These are phyloP conservation scores for Poteriospumella lacustris DNA, from an alignment of 108 stramenopile species.

Conservation along the genomic window DNA sequence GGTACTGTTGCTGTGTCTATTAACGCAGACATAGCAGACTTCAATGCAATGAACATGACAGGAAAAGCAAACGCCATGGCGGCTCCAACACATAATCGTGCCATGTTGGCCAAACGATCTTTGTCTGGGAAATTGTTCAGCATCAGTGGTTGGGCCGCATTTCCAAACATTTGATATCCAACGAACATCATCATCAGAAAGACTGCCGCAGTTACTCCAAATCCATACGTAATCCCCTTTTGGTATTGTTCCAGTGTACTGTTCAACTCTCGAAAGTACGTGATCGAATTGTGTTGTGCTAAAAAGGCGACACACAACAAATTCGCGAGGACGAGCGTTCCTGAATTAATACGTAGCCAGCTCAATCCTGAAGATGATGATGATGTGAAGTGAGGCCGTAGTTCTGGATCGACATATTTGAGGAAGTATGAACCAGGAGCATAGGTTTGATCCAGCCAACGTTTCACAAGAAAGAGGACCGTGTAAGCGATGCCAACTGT, in stretches of 20 bases:
- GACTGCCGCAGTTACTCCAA: not conserved
- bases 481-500: not conserved
- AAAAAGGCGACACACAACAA: conserved; percentile 48
- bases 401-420: too few species aligned
- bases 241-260: conserved; percentile 32
- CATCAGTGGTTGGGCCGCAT: conserved; percentile 36
- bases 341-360: conserved; percentile 35
- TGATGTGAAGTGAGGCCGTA: too few species aligned
- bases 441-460: not conserved
- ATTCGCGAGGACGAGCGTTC: conserved; percentile 42
- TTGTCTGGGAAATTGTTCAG: conserved; percentile 45
- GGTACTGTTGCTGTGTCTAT: too few species aligned
- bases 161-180: conserved; percentile 41
- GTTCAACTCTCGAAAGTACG: conserved; percentile 46
- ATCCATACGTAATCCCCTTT: conserved; percentile 29
- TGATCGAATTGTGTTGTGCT: conserved; percentile 44
- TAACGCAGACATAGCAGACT: not conserved
- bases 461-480: not conserved
- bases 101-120: not conserved
- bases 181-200: conserved; percentile 30
- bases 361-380: too few species aligned
- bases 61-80: not conserved
- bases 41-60: not conserved
- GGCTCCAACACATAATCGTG: not conserved
- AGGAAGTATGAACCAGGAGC: not conserved